These are phyloP conservation scores for Colletotrichum sp. DNA, from an alignment of 2,329 filamentous ascomycete species.

Conservation along the genomic window DNA sequence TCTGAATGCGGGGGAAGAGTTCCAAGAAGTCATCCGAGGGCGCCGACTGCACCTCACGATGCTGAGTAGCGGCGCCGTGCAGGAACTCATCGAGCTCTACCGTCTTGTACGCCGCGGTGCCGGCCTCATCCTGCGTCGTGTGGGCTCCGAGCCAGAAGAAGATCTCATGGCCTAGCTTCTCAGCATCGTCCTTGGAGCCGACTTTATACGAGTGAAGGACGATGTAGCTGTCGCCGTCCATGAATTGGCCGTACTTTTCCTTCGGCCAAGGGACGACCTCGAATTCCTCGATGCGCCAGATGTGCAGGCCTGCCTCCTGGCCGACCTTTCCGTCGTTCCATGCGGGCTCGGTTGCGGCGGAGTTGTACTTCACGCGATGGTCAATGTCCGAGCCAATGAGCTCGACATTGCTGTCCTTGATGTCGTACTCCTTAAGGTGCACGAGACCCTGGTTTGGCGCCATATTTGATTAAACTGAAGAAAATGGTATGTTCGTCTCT, in stretches of 20 bases:
- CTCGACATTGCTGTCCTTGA: slow-evolving; percentile 72
- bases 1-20: slow-evolving; percentile 65
- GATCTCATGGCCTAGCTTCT: slow-evolving; percentile 65
- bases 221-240: slow-evolving; percentile 73
- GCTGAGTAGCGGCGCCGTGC: slow-evolving; percentile 64
- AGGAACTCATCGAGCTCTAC: slow-evolving; percentile 74
- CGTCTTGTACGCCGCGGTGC: slow-evolving; percentile 73
- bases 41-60: slow-evolving; percentile 66
- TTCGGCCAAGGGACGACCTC: slow-evolving; percentile 66
- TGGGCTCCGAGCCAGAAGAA: slow-evolving; percentile 74
- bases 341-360: slow-evolving; percentile 68
- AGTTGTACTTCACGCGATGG: slow-evolving; percentile 72
- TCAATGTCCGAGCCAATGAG: slow-evolving; percentile 69
- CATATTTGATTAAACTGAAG: slow-evolving; percentile 46
- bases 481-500: neutral
- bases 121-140: slow-evolving; percentile 72
- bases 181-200: slow-evolving; percentile 43
- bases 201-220: slow-evolving; percentile 65
- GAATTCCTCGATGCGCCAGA: slow-evolving; percentile 74
- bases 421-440: slow-evolving; percentile 68
- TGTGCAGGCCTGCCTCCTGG: slow-evolving; percentile 54
- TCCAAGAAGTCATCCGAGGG: slow-evolving; percentile 65
- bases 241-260: slow-evolving; percentile 63
- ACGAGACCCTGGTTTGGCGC: slow-evolving; percentile 66
- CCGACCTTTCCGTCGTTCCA: slow-evolving; percentile 68